A percentile compares a stretch with the other conserved stretches of the same genome.
Evolutionary conservation across 2,329 filamentous ascomycete genomes (phyloP).

Genomic region (Rutstroemia sp.): DNA sequence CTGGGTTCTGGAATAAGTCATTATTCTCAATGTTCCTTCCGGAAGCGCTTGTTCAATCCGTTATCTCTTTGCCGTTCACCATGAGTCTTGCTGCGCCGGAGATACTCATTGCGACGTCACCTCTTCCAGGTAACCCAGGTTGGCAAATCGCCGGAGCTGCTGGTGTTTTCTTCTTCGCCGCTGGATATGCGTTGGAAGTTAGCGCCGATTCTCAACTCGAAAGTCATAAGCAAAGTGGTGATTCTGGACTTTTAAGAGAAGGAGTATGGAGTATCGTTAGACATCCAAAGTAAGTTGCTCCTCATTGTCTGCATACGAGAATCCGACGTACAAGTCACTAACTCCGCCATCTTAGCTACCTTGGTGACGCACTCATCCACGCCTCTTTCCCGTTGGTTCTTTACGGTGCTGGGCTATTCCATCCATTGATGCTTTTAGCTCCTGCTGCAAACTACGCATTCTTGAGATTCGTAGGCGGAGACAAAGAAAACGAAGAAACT

Average conservation of each 20-base stretch:
- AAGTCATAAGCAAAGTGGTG: background rate
- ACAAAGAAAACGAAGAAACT: slow-evolving; percentile 7
- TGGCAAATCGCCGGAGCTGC: slow-evolving; percentile 5
- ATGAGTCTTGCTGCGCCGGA: slow-evolving; percentile 4
- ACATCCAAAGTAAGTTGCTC: slow-evolving; percentile 12
- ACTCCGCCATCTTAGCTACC: slow-evolving; percentile 5
- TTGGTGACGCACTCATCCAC: slow-evolving; percentile 13
- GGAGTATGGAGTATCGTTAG: slow-evolving; percentile 14
- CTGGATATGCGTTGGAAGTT: slow-evolving; percentile 11
- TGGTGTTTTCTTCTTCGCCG: slow-evolving; percentile 9
- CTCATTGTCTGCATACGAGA: background rate
- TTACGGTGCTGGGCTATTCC: slow-evolving; percentile 11
- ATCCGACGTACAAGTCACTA: background rate
- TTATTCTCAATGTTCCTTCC: slow-evolving; percentile 9
- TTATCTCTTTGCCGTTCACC: slow-evolving; percentile 11
- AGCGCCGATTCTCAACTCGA: slow-evolving; percentile 12
- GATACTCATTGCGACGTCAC: background rate
- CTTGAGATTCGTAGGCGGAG: slow-evolving; percentile 9
- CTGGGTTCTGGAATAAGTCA: slow-evolving; percentile 10
- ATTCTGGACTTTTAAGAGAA: background rate
- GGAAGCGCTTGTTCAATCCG: slow-evolving; percentile 10
- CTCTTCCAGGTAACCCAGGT: slow-evolving; percentile 2
- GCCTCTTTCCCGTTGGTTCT: slow-evolving; percentile 12
- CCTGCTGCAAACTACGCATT: slow-evolving; percentile 11
- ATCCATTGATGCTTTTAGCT: slow-evolving; percentile 10